These are phyloP conservation scores for Ploettnerulaceae sp. DNA, from an alignment of 2,329 filamentous ascomycete genomes.

Conservation along the genomic window DNA sequence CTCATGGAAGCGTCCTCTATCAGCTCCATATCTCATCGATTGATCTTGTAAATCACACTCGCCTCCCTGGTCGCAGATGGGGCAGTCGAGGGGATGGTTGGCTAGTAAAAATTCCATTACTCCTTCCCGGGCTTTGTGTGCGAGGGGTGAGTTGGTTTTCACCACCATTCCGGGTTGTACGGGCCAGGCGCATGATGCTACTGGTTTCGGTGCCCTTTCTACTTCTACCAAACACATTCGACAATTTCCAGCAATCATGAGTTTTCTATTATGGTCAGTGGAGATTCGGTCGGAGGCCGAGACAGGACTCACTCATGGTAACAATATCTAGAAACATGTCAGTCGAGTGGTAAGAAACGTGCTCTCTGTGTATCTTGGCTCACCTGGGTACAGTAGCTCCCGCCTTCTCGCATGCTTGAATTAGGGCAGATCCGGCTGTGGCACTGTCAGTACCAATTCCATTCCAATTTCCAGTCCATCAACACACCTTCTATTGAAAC, in stretches of 20 bases:
- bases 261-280: constrained; percentile 58
- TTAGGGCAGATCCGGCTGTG: constrained; percentile 89
- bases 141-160: constrained; percentile 93
- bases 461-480: constrained; percentile 15
- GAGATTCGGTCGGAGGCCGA: constrained; percentile 20
- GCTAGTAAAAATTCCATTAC: constrained; percentile 98
- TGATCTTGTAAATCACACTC: constrained; percentile 99
- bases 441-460: constrained; percentile 36
- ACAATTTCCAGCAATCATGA: constrained; percentile 99
- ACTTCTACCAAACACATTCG: constrained; percentile 99
- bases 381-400: constrained; percentile 83
- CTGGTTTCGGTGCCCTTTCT: constrained; percentile 90
- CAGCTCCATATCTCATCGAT: constrained; percentile 96
- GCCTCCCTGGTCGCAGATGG: constrained; percentile 97
- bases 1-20: constrained; percentile 96
- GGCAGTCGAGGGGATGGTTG: constrained; percentile 94
- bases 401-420: constrained; percentile 98
- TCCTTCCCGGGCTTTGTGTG: constrained; percentile 96
- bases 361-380: constrained; percentile 28
- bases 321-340: constrained; percentile 67
- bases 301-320: constrained; percentile 79
- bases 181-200: constrained; percentile 97
- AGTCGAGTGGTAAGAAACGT: no score
- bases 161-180: constrained; percentile 99
- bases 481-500: constrained; percentile 87